These are phyloP conservation scores for Peniophora sp. DNA, from an alignment of 1,284 basidiomycete genomes.

Conservation along the genomic window DNA sequence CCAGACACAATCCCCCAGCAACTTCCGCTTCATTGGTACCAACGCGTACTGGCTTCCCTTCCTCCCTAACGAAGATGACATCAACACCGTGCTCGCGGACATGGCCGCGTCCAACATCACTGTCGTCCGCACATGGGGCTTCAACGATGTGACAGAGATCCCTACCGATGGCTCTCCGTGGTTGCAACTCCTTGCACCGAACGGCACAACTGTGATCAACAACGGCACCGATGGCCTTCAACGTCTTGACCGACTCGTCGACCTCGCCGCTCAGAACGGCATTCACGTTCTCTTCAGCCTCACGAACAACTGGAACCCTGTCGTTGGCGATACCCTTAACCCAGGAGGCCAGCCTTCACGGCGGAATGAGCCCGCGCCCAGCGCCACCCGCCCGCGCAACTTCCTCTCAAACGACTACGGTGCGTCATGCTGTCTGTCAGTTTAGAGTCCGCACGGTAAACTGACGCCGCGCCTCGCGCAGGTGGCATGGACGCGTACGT, in stretches of 20 bases:
- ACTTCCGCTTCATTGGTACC: constrained; percentile 52
- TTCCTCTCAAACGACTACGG: constrained; percentile 13
- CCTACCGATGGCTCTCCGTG: constrained; percentile 14
- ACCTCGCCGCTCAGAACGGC: constrained; percentile 18
- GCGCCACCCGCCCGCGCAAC: constrained; percentile 8
- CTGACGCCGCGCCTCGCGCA: not conserved
- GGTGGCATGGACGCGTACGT: constrained; percentile 14
- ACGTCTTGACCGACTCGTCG: constrained; percentile 22
- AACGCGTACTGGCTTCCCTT: constrained; percentile 40
- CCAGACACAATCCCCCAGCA: constrained; percentile 20
- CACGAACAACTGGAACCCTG: constrained; percentile 27
- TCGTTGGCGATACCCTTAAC: constrained; percentile 2
- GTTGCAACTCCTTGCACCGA: constrained; percentile 17
- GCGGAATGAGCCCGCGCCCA: constrained; percentile 6
- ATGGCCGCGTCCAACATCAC: constrained; percentile 20
- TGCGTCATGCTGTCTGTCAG: constrained; percentile 3
- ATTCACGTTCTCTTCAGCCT: constrained; percentile 22
- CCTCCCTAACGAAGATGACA: constrained; percentile 19
- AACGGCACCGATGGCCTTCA: constrained; percentile 23
- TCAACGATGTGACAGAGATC: constrained; percentile 18
- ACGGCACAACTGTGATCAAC: constrained; percentile 22
- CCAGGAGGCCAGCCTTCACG: constrained; percentile 7
- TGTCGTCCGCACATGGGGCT: constrained; percentile 25
- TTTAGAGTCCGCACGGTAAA: not conserved
- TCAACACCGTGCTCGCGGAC: constrained; percentile 15